Evolutionary conservation across 495 filamentous ascomycete species (phyloP), one percentile per base, ranked within the genome.

Genomic region (Paragyromitra xinjiangensis): DNA sequence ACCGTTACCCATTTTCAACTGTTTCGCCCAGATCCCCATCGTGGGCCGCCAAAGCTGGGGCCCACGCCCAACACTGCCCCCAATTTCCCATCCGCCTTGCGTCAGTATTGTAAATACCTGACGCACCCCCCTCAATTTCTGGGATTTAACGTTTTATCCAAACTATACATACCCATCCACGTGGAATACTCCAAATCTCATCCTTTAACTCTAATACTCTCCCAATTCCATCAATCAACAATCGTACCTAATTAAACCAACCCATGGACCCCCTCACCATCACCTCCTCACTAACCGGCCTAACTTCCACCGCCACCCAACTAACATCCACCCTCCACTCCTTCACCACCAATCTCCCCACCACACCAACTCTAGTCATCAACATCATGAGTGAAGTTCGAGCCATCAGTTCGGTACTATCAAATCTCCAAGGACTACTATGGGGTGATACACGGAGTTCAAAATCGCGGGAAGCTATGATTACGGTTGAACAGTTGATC

Each of bases 221-320:
- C 4, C 12, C 53, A 34, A 34, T 24, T 6, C 19, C 6, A 19
- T 56, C 51, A 8, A 56, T 56, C 22, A 12, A 56, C 51, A 9
- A 26, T 19, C 19, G 26, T 29, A 29, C 26, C 26, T 29, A n/a
- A n/a, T n/a, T 16, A 14, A 53, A 53, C 11, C 29, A 37, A 16
- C 37, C 59, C 26, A 77, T 77, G 73, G 58, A 77, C 37, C 66
- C 58, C 9, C 66, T 77, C 29, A 65, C 73, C 11, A 56, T 77
- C 8, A 19, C 68, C 16, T 67, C 73, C 9, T 71, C 73, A 24
- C 19, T 71, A 8, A 34, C 48, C 24, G 67, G 73, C 6, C 16
- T 77, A n/a, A 29, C 55, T 8, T 40, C 22, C 16, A 58, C 40
- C 5, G 19, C 22, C 6, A 59, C 9, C 7, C 42, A 71, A 56